A percentile compares a stretch with the other conserved stretches of the same genome.
Conservation (phyloP, 2,329 filamentous ascomycete genomes). For the Pseudogymnoascus sp. region DNA sequence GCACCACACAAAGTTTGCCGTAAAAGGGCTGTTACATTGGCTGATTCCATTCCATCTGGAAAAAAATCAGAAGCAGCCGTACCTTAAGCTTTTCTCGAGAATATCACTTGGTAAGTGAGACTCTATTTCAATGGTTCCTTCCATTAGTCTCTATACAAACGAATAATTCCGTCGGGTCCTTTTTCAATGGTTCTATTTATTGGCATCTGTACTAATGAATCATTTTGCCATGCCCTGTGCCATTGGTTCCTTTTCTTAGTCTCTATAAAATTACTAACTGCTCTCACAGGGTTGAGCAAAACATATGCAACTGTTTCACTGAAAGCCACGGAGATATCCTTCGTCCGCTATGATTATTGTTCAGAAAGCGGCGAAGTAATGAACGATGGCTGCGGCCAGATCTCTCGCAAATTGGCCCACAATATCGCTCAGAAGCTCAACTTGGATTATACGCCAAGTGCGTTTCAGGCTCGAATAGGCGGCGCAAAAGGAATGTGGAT, state of each 20-base stretch:
- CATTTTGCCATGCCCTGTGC: not conserved
- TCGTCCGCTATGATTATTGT: constrained; percentile 32
- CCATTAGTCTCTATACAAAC: not conserved
- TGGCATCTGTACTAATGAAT: not conserved
- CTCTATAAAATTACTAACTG: not conserved
- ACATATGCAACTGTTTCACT: constrained; percentile 43
- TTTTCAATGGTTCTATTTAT: not conserved
- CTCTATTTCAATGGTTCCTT: not conserved
- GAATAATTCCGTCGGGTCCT: not conserved
- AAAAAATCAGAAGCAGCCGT: constrained; percentile 40
- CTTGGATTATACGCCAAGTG: constrained; percentile 50
- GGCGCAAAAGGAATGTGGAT: constrained; percentile 74
- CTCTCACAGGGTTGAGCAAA: constrained; percentile 23
- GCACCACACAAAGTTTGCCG: constrained; percentile 26
- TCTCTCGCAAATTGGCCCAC: constrained; percentile 54
- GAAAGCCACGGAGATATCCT: constrained; percentile 39
- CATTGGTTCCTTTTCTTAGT: not conserved
- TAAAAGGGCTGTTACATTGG: constrained; percentile 44
- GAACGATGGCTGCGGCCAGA: constrained; percentile 61
- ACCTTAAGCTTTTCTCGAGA: constrained; percentile 53
- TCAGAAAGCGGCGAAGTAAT: constrained; percentile 43
- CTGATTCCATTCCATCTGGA: constrained; percentile 37
- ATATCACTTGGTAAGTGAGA: constrained; percentile 43
- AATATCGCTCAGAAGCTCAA: constrained; percentile 46
- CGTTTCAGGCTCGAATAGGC: constrained; percentile 63